Evolutionary conservation across 306 rosid genomes (phyloP).

Genomic region (Glycine soja): DNA sequence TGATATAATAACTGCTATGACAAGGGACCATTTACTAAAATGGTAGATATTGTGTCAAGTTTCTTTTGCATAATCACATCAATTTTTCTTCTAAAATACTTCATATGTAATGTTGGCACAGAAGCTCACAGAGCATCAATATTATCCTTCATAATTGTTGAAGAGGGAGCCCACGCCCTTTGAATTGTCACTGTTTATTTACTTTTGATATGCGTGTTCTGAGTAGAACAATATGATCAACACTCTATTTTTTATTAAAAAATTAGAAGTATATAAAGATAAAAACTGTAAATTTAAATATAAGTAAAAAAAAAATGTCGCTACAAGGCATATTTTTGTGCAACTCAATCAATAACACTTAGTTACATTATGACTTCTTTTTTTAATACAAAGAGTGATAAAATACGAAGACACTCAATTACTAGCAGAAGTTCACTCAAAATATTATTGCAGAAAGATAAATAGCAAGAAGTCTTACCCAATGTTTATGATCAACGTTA

Average conservation of each 20-base stretch:
- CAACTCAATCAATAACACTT: background rate
- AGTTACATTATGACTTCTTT: too few relatives aligned
- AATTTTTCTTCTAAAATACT: background rate
- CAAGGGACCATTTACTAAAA: conserved; percentile 8
- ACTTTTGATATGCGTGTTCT: background rate
- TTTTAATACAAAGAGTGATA: too few relatives aligned
- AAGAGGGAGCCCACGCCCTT: background rate
- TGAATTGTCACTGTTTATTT: background rate
- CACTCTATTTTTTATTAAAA: background rate
- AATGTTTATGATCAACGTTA: background rate
- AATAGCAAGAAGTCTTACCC: too few relatives aligned
- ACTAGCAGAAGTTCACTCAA: too few relatives aligned
- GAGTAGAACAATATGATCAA: background rate
- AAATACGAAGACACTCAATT: too few relatives aligned
- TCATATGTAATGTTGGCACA: conserved; percentile 12
- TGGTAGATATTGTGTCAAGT: background rate
- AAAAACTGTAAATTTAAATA: background rate
- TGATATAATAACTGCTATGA: conserved; percentile 4
- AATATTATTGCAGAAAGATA: too few relatives aligned
- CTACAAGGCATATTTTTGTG: background rate
- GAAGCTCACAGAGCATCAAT: background rate
- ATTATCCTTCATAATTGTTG: background rate
- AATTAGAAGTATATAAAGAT: background rate
- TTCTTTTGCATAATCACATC: conserved; percentile 27
- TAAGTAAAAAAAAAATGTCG: too few relatives aligned